Evolutionary conservation across 208 protist species (phyloP), one percentile per base, ranked within the genome.

Genomic region (Crithidia sp.): DNA sequence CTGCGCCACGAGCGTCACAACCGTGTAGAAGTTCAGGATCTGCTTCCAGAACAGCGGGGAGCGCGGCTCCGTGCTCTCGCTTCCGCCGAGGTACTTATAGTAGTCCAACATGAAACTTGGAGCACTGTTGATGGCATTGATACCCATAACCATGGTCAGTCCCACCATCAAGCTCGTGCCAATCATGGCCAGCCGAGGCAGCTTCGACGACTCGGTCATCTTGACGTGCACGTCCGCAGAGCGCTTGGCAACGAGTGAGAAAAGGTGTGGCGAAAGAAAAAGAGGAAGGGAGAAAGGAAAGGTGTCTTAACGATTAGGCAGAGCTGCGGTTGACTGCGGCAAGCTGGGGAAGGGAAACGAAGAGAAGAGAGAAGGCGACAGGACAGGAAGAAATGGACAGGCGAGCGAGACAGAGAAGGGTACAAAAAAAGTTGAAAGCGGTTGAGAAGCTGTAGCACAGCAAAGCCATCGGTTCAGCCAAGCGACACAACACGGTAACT

Each of bases 31-130:
- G 53, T 73, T 95, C 19, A 94, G 77, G 28, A 93, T 79, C 50
- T 89, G 90, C 47, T 74, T 67, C 90, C 91, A 95, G 60, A 95
- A 91, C 13, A 79, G 59, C 0, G 57, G 62, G 61, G 78, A 77
- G 19, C 64, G 58, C 5, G 86, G 71, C 44, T 65, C 49, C 45
- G 90, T 77, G 39, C 61, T 43, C 9, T 79, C 55, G 70, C 78
- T 72, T 36, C 81, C 77, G 13, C 41, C 45, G 49, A 93, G 63
- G 67, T 91, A 96, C 78, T 90, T 86, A 71, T 93, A 93, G 75
- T 93, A 96, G 13, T 96, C 74, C 0, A 88, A 56, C 81, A 97
- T 97, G 76, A 96, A 98, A 60, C 79, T 85, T 0, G 88, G 91
- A 9, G 91, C 91, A 7, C 87, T 92, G 63, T 93, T 96, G 61